Conservation (phyloP, 495 filamentous ascomycete genomes). For the Tuber indicum region DNA sequence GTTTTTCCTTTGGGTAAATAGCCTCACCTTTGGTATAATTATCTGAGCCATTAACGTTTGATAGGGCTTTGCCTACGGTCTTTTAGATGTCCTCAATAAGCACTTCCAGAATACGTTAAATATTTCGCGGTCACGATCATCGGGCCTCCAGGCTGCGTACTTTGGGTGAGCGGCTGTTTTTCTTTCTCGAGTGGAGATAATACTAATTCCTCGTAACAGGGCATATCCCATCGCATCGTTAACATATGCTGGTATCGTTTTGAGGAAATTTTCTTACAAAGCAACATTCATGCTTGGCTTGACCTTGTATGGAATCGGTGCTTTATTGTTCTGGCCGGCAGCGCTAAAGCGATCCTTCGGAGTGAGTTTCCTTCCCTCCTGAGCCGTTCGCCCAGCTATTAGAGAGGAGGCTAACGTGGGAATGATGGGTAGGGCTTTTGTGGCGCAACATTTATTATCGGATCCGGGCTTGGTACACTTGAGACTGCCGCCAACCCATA, state of each 20-base stretch:
- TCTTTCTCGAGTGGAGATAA: neutral
- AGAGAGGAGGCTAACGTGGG: neutral
- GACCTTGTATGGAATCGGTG: slow-evolving; percentile 51
- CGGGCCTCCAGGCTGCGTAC: slow-evolving; percentile 39
- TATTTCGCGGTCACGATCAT: slow-evolving; percentile 36
- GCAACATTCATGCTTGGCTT: slow-evolving; percentile 52
- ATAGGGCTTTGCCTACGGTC: slow-evolving; percentile 47
- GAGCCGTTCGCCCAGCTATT: neutral
- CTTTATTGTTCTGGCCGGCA: slow-evolving; percentile 54
- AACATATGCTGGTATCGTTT: slow-evolving; percentile 44
- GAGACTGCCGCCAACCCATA: slow-evolving; percentile 57
- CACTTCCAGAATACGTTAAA: slow-evolving; percentile 48
- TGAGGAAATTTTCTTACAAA: slow-evolving; percentile 52
- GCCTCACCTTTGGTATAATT: neutral
- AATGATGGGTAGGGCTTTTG: slow-evolving; percentile 48
- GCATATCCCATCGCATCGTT: slow-evolving; percentile 40
- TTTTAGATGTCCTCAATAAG: slow-evolving; percentile 53
- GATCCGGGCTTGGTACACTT: slow-evolving; percentile 50
- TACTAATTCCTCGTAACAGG: slow-evolving; percentile 12
- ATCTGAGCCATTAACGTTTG: neutral
- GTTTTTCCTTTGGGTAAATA: slow-evolving; percentile 37
- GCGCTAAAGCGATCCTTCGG: slow-evolving; percentile 52
- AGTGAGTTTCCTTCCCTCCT: slow-evolving; percentile 5
- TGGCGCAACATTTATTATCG: slow-evolving; percentile 55
- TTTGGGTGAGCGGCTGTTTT: slow-evolving; percentile 29